Base-by-base conservation (phyloP, 495 filamentous ascomycete genomes). In the Hypoxylon perforatum region DNA sequence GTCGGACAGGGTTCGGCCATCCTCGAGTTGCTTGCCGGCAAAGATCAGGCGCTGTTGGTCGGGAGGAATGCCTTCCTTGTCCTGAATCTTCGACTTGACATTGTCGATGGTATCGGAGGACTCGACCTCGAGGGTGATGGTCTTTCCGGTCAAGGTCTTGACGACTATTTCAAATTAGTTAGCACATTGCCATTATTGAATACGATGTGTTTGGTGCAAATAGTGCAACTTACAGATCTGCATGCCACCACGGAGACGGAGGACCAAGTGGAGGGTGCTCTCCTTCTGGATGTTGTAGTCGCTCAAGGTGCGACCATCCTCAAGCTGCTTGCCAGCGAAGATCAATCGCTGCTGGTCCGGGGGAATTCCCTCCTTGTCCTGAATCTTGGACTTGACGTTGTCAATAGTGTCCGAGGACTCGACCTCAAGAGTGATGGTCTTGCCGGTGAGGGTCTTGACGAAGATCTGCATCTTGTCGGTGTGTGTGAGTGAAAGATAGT, bases 201-300 rank as follows among this genome's bases (percentile, higher is more conserved):
- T 33, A 10, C 30, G 30, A 33, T 25, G 23, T 44, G 25, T 49
- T 44, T 41, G 23, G 18, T 33, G 3, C 18, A 22, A 1, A 44
- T 10, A 12, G 10, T 36, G 62, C 21, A 59, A 85, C 87, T 77
- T 87, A 90, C 87, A 96, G 77, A 98, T 97, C 78, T 98, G 94
- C 94, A 98, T 98, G 77, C 94, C 94, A 81, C 94, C 94, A 83
- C 94, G 95, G 10, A 98, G 93, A 82, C 94, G 95, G 51, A 98
- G 94, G 61, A 98, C 94, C 22, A 98, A 81, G 75, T 98, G 94
- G 25, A 97, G 91, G 21, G 94, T 97, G 11, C 90, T 93, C 80
- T 97, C 94, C 87, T 97, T 98, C 82, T 97, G 95, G 59, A 98
- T 97, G 78, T 97, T 98, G 85, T 98, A 98, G 78, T 98, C 94